Conservation (phyloP, 805 yeast species). For the Ogataea saltuana region DNA sequence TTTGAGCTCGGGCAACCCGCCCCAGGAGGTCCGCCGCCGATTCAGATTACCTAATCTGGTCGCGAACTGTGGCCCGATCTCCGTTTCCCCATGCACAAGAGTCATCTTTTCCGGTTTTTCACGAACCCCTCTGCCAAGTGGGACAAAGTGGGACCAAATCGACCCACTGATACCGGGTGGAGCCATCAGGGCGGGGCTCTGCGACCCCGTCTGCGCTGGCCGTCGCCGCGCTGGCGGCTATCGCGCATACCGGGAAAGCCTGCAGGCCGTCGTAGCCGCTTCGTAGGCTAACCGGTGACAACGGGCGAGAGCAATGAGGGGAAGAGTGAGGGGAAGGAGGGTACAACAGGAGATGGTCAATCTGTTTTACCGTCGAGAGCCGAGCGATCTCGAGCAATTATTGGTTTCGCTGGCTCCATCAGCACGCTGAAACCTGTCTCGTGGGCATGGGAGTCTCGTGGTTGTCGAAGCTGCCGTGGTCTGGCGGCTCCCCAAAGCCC, state of each 20-base stretch:
- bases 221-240: constrained; percentile 1
- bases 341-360: neutral
- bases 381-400: neutral
- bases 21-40: neutral
- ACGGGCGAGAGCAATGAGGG: constrained; percentile 10
- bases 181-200: constrained; percentile 6
- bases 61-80: neutral
- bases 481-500: neutral
- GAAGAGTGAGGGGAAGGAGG: neutral
- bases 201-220: constrained; percentile 1
- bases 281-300: constrained; percentile 7
- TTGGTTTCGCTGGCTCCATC: no score
- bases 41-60: neutral
- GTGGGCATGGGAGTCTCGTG: no score
- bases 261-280: neutral
- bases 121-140: constrained; percentile 2
- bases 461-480: no score
- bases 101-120: constrained; percentile 9
- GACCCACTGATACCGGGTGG: neutral
- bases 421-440: neutral
- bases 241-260: neutral
- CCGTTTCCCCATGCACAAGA: constrained; percentile 8
- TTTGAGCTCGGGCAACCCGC: neutral
- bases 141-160: neutral
- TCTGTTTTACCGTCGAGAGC: neutral